Evolutionary conservation across 441 rosid genomes (phyloP).

Genomic region (Pelargonium citronellum): DNA sequence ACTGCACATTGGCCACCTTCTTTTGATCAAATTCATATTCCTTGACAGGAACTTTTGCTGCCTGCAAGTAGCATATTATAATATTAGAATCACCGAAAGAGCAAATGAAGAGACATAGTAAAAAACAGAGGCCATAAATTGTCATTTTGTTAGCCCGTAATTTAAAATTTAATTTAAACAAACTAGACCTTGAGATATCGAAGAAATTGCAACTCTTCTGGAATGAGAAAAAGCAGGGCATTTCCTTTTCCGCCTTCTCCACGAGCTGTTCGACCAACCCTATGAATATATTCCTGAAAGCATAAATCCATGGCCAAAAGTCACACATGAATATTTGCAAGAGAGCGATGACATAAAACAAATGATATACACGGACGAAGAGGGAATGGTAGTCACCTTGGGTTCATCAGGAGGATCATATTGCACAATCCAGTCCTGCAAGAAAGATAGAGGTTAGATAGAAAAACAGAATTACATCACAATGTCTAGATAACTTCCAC

Average conservation of each 20-base stretch:
- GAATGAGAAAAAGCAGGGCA: slow-evolving; percentile 82
- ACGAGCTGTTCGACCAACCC: slow-evolving; percentile 99
- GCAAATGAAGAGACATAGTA: background rate
- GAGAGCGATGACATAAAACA: background rate
- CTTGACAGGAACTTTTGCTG: slow-evolving; percentile 87
- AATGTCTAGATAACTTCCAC: background rate
- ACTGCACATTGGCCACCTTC: slow-evolving; percentile 77
- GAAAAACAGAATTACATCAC: no score
- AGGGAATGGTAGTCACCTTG: slow-evolving; percentile 41
- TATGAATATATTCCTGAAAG: slow-evolving; percentile 82
- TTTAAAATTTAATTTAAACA: background rate
- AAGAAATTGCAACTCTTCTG: slow-evolving; percentile 87
- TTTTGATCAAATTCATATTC: slow-evolving; percentile 82
- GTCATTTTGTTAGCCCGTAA: background rate
- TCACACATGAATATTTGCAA: slow-evolving; percentile 16
- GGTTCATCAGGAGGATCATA: slow-evolving; percentile 99
- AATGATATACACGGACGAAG: slow-evolving; percentile 1
- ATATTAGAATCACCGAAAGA: slow-evolving; percentile 9
- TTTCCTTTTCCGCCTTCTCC: slow-evolving; percentile 98
- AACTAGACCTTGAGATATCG: slow-evolving; percentile 67
- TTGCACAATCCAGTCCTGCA: slow-evolving; percentile 95
- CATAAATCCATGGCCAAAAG: slow-evolving; percentile 12
- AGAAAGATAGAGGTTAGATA: background rate
- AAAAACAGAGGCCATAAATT: background rate
- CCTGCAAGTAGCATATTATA: slow-evolving; percentile 33